Evolutionary conservation across 768 basidiomycete species (phyloP).

Genomic region (Trametes elegans): DNA sequence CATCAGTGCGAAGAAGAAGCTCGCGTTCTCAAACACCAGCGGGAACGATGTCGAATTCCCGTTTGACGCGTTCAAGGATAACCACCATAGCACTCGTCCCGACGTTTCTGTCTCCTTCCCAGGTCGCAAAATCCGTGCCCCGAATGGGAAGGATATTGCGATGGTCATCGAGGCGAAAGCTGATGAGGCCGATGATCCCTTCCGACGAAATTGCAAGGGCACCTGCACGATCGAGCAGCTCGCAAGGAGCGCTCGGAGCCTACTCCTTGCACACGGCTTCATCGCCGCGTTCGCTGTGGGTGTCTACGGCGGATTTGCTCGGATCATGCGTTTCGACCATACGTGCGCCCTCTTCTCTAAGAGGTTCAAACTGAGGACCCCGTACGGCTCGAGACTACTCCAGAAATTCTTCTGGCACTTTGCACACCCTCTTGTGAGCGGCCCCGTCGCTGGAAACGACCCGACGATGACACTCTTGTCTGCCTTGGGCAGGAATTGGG

Average conservation of each 20-base stretch:
- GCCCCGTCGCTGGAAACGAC: constrained; percentile 6
- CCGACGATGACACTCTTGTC: not conserved
- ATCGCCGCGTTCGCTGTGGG: constrained; percentile 14
- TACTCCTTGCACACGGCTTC: constrained; percentile 9
- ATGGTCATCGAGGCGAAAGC: constrained; percentile 9
- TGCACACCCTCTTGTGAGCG: not conserved
- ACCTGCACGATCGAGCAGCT: not conserved
- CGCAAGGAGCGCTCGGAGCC: constrained; percentile 11
- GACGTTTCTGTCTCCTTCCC: constrained; percentile 4
- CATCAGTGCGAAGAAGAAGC: not conserved
- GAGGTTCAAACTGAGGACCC: no score
- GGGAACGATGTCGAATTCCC: not conserved
- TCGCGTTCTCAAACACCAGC: not conserved
- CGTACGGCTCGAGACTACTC: not conserved
- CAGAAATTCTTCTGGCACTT: constrained; percentile 18
- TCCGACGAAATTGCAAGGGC: not conserved
- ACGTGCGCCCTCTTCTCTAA: constrained; percentile 9
- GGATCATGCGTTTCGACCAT: constrained; percentile 18
- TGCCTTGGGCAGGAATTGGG: not conserved
- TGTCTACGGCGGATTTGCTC: constrained; percentile 7
- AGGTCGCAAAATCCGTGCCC: not conserved
- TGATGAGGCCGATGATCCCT: not conserved
- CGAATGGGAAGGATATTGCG: constrained; percentile 2
- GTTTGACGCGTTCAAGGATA: not conserved
- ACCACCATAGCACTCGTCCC: constrained; percentile 1